phyloP scores from a whole-genome alignment of 2,329 filamentous ascomycete species.

The Coleophoma crateriformis region DNA sequence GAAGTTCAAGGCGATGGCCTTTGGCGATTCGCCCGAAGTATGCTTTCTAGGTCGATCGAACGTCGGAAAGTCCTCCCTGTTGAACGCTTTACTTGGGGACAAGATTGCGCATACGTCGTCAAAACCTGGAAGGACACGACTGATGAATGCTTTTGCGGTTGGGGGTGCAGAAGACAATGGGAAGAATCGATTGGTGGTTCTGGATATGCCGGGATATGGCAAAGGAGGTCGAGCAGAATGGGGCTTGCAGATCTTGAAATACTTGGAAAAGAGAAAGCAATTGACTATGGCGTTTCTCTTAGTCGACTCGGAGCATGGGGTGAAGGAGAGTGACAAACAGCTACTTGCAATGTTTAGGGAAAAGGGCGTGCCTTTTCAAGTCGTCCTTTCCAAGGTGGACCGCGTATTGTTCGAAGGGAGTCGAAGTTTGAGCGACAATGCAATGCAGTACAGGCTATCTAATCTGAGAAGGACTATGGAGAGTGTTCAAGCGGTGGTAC shows the following conservation, averaged over 20 bases:
- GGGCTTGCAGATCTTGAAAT: constrained; percentile 65
- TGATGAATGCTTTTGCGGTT: constrained; percentile 62
- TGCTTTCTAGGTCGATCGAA: constrained; percentile 64
- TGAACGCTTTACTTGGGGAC: constrained; percentile 56
- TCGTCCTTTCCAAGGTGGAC: constrained; percentile 64
- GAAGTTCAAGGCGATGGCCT: constrained; percentile 54
- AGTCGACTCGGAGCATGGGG: constrained; percentile 56
- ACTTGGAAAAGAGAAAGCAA: constrained; percentile 56
- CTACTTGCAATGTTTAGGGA: constrained; percentile 50
- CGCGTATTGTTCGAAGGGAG: constrained; percentile 37
- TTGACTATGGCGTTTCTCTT: constrained; percentile 55
- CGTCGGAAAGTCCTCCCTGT: constrained; percentile 61
- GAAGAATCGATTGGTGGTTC: constrained; percentile 42
- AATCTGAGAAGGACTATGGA: constrained; percentile 33
- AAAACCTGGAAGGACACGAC: constrained; percentile 54
- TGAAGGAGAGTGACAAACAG: constrained; percentile 54
- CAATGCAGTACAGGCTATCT: constrained; percentile 26
- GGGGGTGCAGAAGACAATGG: constrained; percentile 30
- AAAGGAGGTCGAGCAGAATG: constrained; percentile 54
- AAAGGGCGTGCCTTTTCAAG: constrained; percentile 55
- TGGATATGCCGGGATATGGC: constrained; percentile 71
- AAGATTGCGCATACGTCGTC: constrained; percentile 48
- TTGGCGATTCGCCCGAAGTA: constrained; percentile 31
- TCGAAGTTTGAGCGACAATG: constrained; percentile 22
- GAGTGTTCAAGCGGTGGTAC: constrained; percentile 31